Evolutionary conservation across 2,329 filamentous ascomycete genomes (phyloP).

Genomic region (Chrysosporium keratinophilum): DNA sequence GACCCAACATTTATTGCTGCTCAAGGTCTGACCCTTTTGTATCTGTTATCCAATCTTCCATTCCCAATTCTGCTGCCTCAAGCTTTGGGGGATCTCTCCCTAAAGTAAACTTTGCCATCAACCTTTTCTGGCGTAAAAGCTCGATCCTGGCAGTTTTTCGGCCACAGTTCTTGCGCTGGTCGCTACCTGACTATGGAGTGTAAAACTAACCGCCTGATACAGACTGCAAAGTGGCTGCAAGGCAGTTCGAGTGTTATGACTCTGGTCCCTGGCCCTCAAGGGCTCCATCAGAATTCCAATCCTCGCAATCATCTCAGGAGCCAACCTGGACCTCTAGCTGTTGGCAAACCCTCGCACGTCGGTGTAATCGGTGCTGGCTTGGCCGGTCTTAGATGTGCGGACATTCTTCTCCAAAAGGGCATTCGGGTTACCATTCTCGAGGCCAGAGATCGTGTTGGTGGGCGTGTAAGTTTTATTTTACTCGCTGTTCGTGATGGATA

Average conservation of each 20-base stretch:
- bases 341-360: constrained; percentile 36
- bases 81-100: background rate
- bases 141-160: too few relatives aligned
- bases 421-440: constrained; percentile 51
- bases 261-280: constrained; percentile 2
- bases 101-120: background rate
- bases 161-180: background rate
- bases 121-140: background rate
- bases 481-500: background rate
- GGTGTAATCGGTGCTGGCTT: constrained; percentile 52
- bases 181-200: constrained; percentile 15
- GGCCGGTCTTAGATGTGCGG: constrained; percentile 50
- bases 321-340: constrained; percentile 16
- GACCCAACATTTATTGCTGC: background rate
- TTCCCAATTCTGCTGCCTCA: background rate
- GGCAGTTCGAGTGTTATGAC: constrained; percentile 8
- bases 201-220: constrained; percentile 17
- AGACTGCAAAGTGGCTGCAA: constrained; percentile 14
- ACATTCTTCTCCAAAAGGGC: constrained; percentile 47
- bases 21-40: constrained; percentile 2
- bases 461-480: constrained; percentile 37
- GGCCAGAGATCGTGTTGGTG: constrained; percentile 49
- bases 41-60: background rate
- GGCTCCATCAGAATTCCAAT: background rate
- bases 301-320: background rate